These are phyloP conservation scores for Trichoderma atroviride DNA, from an alignment of 2,329 filamentous ascomycete species.

Conservation along the genomic window DNA sequence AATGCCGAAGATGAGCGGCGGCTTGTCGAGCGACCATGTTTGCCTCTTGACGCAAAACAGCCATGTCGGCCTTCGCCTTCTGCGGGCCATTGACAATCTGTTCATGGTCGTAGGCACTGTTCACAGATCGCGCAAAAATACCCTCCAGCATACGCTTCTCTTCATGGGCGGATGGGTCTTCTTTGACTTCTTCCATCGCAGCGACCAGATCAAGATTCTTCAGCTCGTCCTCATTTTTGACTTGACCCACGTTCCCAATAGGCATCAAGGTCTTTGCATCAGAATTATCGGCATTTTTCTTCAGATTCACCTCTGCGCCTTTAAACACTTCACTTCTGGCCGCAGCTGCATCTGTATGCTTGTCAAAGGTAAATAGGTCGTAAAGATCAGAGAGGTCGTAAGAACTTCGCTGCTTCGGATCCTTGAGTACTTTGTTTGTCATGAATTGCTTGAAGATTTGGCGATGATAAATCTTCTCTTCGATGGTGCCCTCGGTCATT, in stretches of 20 bases:
- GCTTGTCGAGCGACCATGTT: constrained; percentile 77
- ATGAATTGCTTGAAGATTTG: constrained; percentile 99
- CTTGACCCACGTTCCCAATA: constrained; percentile 24
- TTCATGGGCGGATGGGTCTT: constrained; percentile 54
- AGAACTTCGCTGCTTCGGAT: constrained; percentile 88
- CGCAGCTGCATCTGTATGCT: constrained; percentile 60
- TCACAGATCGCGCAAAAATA: constrained; percentile 85
- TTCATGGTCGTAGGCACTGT: constrained; percentile 92
- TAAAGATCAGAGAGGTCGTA: constrained; percentile 90
- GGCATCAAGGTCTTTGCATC: constrained; percentile 25
- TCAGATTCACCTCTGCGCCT: constrained; percentile 70
- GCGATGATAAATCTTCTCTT: constrained; percentile 98
- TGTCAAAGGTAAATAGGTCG: constrained; percentile 75
- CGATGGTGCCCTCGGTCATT: constrained; percentile 98
- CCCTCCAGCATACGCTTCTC: constrained; percentile 84
- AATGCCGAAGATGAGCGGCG: constrained; percentile 72
- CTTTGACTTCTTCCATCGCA: constrained; percentile 65
- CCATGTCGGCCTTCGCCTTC: constrained; percentile 71
- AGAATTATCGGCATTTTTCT: constrained; percentile 9
- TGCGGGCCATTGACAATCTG: constrained; percentile 80
- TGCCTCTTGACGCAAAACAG: constrained; percentile 80
- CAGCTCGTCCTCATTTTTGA: constrained; percentile 49
- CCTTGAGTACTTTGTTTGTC: constrained; percentile 92
- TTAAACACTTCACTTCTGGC: constrained; percentile 87
- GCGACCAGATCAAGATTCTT: constrained; percentile 62